Conservation (phyloP, 495 filamentous ascomycete species). For the Penicillium angulare region DNA sequence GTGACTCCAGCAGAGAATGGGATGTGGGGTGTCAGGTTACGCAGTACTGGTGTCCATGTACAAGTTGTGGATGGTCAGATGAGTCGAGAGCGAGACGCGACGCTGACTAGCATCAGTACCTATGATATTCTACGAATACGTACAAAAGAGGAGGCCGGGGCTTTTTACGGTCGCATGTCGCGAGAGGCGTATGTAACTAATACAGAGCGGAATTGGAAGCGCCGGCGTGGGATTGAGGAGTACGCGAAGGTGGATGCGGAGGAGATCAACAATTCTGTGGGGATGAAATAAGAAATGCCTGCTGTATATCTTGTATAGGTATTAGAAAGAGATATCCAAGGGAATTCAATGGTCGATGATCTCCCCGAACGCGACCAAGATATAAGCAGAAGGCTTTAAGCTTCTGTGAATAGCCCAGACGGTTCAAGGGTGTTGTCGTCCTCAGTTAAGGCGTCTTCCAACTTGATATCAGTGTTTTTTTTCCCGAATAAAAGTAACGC, state of each 20-base stretch:
- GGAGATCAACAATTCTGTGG: slow-evolving; percentile 13
- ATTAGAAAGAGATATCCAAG: too few relatives aligned
- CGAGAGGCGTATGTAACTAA: slow-evolving; percentile 25
- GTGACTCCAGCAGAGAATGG: slow-evolving; percentile 20
- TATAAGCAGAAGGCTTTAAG: too few relatives aligned
- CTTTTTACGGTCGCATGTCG: slow-evolving; percentile 22
- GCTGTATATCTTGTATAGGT: too few relatives aligned
- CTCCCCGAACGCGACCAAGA: too few relatives aligned
- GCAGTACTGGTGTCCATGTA: slow-evolving; percentile 14
- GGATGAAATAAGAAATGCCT: background rate
- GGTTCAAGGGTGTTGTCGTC: too few relatives aligned
- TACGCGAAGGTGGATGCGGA: slow-evolving; percentile 5
- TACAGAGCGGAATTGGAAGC: slow-evolving; percentile 32
- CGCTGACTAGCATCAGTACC: slow-evolving; percentile 22
- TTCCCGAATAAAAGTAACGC: too few relatives aligned
- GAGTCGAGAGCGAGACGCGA: slow-evolving; percentile 25
- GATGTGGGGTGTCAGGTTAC: slow-evolving; percentile 15
- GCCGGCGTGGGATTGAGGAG: slow-evolving; percentile 21
- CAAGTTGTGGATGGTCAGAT: slow-evolving; percentile 19
- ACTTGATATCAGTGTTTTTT: too few relatives aligned
- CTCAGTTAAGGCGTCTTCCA: too few relatives aligned
- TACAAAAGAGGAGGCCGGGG: slow-evolving; percentile 17
- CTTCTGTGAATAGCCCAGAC: too few relatives aligned
- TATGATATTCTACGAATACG: slow-evolving; percentile 30
- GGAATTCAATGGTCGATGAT: too few relatives aligned